Conservation (phyloP, 2,329 filamentous ascomycete species). For the Massarina eburnea region DNA sequence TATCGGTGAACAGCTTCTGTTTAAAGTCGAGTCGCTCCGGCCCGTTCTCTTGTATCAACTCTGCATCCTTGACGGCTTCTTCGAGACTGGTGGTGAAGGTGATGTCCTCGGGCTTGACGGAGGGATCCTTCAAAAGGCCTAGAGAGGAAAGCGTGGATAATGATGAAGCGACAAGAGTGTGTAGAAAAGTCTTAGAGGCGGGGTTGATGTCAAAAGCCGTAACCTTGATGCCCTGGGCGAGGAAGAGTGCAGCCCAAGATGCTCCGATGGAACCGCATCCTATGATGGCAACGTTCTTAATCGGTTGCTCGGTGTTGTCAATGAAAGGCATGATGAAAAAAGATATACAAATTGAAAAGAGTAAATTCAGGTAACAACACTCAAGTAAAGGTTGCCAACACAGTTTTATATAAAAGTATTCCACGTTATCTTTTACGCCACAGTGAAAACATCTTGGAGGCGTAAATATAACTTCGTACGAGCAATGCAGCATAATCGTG, state of each 20-base stretch:
- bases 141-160: conserved; percentile 13
- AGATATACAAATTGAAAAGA: neutral
- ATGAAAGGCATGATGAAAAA: neutral
- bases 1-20: conserved; percentile 37
- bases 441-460: neutral
- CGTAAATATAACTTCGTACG: conserved; percentile 5
- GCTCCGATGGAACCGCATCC: conserved; percentile 46
- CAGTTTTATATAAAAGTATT: too few species aligned
- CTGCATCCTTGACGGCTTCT: conserved; percentile 20
- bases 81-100: conserved; percentile 20
- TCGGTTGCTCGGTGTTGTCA: neutral
- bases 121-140: conserved; percentile 10
- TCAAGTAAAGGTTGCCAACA: too few species aligned
- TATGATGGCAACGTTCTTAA: conserved; percentile 32
- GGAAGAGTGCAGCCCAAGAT: conserved; percentile 47
- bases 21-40: conserved; percentile 47
- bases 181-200: conserved; percentile 28
- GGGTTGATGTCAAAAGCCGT: conserved; percentile 46
- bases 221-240: conserved; percentile 44
- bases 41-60: conserved; percentile 46
- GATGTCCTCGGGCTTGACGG: conserved; percentile 9
- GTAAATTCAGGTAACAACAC: neutral
- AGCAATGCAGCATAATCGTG: neutral
- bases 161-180: conserved; percentile 12
- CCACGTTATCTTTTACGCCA: too few species aligned